phyloP scores from a whole-genome alignment of 805 yeast species.

The Saturnispora mendoncae region DNA sequence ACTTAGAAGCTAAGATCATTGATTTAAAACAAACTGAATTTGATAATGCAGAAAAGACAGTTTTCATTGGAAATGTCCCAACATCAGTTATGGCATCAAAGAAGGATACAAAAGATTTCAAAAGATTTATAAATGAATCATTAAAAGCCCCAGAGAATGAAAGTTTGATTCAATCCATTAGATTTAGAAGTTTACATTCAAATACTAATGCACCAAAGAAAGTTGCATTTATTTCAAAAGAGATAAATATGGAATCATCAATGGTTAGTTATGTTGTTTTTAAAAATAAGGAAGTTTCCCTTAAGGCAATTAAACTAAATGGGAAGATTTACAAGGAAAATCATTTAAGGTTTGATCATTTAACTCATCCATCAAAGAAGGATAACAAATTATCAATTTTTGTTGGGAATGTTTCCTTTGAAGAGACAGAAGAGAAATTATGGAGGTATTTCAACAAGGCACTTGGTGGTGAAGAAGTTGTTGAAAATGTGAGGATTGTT shows the following conservation, averaged over 20 bases:
- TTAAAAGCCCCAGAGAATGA: slow-evolving; percentile 11
- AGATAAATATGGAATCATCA: slow-evolving; percentile 70
- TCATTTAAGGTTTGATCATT: slow-evolving; percentile 86
- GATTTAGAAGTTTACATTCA: slow-evolving; percentile 90
- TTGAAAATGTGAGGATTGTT: slow-evolving; percentile 82
- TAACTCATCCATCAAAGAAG: slow-evolving; percentile 83
- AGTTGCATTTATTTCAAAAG: slow-evolving; percentile 77
- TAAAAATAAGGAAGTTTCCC: slow-evolving; percentile 41
- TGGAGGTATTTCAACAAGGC: slow-evolving; percentile 73
- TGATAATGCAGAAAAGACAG: slow-evolving; percentile 73
- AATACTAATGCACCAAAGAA: slow-evolving; percentile 84
- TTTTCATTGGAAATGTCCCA: slow-evolving; percentile 83
- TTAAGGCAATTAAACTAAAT: slow-evolving; percentile 44
- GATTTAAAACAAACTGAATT: slow-evolving; percentile 65
- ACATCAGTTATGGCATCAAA: slow-evolving; percentile 57
- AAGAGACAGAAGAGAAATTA: slow-evolving; percentile 79
- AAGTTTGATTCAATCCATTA: slow-evolving; percentile 49
- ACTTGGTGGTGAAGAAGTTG: slow-evolving; percentile 30
- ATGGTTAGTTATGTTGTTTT: slow-evolving; percentile 86
- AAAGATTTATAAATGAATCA: slow-evolving; percentile 43
- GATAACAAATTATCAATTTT: slow-evolving; percentile 79
- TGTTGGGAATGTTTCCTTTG: slow-evolving; percentile 91
- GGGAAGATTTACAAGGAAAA: slow-evolving; percentile 58
- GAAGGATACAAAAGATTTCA: slow-evolving; percentile 51
- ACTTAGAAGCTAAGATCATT: slow-evolving; percentile 37